Conservation (phyloP, 2,329 filamentous ascomycete species). For the Ustilaginoidea virens region DNA sequence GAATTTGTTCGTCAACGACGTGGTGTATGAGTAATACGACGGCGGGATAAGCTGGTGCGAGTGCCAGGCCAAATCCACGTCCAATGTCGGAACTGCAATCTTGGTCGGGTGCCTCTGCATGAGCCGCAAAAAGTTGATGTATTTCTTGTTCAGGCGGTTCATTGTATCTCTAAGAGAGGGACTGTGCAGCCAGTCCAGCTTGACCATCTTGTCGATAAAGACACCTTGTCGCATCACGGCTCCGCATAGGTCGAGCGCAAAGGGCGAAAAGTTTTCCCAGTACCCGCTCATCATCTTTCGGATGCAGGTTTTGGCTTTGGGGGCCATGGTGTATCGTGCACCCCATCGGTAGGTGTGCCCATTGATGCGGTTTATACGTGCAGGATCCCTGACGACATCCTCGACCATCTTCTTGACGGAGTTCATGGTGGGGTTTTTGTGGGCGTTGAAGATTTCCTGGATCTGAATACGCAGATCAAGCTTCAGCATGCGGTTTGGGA, state of each 20-base stretch:
- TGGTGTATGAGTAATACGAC: constrained; percentile 11
- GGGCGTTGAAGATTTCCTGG: constrained; percentile 20
- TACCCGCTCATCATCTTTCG: constrained; percentile 28
- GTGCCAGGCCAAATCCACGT: constrained; percentile 28
- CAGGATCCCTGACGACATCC: constrained; percentile 20
- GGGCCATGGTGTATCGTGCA: constrained; percentile 8
- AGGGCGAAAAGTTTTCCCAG: constrained; percentile 47
- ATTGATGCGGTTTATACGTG: constrained; percentile 25
- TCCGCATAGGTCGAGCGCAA: constrained; percentile 10
- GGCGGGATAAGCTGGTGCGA: constrained; percentile 22
- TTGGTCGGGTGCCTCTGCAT: constrained; percentile 12
- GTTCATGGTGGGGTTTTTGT: constrained; percentile 27
- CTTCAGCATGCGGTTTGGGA: constrained; percentile 43
- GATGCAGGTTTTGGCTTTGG: constrained; percentile 26
- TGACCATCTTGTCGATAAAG: constrained; percentile 26
- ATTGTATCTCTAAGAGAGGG: constrained; percentile 19
- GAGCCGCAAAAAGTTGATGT: constrained; percentile 21
- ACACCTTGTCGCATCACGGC: constrained; percentile 20
- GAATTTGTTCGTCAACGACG: constrained; percentile 9
- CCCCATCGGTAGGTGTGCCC: constrained; percentile 7
- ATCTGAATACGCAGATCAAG: constrained; percentile 27
- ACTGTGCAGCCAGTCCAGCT: constrained; percentile 22
- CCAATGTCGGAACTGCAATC: constrained; percentile 23
- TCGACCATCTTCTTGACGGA: constrained; percentile 36
- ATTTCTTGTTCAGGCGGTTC: constrained; percentile 18